Evolutionary conservation across 2,329 filamentous ascomycete species (phyloP), one percentile per base, ranked within the genome.

Genomic region (Mariannaea sp.): DNA sequence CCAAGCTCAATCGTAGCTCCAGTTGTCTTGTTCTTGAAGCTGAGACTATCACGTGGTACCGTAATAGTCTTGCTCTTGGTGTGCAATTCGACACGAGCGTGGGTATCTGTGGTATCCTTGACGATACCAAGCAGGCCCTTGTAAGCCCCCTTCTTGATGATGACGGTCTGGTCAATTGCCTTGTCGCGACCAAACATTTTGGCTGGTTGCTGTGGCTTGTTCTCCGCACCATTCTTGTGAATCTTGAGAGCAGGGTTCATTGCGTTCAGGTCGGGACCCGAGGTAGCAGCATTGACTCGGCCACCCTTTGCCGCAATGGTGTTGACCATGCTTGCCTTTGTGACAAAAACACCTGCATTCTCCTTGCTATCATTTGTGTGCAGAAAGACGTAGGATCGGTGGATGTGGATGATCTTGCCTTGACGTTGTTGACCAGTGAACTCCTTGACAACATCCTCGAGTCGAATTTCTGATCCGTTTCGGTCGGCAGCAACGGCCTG

Each of bases 241-340:
- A 86, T 82, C 75, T 90, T 89, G 61, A 96, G 75, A 0, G 92
- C 92, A 29, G 94, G 93, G 68, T 97, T 97, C 90, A 99, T 94
- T 58, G 91, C 84, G 38, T 83, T 87, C 49, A 97, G 78, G 73
- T 97, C 93, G 1, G 90, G 89, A 0, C 89, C 85, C n/a, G 75
- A 67, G 4, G 74, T 68, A 9, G 78, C 75, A 20, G 80, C 78
- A 54, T 80, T 87, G 52, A 92, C 80, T 57, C 92, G 85, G 22
- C 92, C 92, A 62, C 92, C 93, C 76, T 97, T 97, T 33, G 93
- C 92, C n/a, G 92, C 92, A 29, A 97, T 85, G 1, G 92, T 96
- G 44, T 88, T 87, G 55, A 99, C 89, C 68, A 92, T 95, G 65
- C 83, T 87, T 36, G 90, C 88, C 57, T 92, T 86, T 13, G 89